Conservation (phyloP, 305 asterid species). For the Fraxinus nigra region DNA sequence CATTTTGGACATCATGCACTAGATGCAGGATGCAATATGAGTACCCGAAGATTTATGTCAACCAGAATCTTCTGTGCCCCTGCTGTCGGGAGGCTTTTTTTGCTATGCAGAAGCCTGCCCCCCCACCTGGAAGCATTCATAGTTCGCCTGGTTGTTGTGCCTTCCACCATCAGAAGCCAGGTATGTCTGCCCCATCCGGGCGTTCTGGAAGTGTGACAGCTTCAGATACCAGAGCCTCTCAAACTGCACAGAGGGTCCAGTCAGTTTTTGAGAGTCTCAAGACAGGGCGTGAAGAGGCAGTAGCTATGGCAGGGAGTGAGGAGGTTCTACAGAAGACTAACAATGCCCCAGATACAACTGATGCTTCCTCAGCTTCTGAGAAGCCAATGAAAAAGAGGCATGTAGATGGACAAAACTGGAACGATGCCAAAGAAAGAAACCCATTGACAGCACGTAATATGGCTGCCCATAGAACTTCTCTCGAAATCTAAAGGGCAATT, state of each 20-base stretch:
- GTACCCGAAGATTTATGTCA: constrained; percentile 33
- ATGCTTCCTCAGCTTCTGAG: constrained; percentile 29
- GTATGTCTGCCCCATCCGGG: constrained; percentile 19
- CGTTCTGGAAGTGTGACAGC: constrained; percentile 15
- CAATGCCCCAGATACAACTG: constrained; percentile 19
- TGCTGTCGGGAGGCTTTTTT: constrained; percentile 44
- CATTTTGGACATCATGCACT: constrained; percentile 64
- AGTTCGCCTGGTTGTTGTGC: constrained; percentile 12
- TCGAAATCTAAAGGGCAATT: constrained; percentile 19
- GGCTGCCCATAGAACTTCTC: constrained; percentile 26
- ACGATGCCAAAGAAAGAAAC: constrained; percentile 19
- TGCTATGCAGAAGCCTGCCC: constrained; percentile 44
- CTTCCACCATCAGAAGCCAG: constrained; percentile 24
- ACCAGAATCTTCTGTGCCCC: constrained; percentile 43
- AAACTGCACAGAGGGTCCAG: constrained; percentile 18
- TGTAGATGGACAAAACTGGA: constrained; percentile 17
- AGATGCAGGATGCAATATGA: constrained; percentile 40
- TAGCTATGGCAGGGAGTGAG: constrained; percentile 15
- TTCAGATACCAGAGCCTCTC: constrained; percentile 20
- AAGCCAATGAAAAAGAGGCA: constrained; percentile 40
- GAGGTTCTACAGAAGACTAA: constrained; percentile 17
- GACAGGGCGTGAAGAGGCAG: constrained; percentile 28
- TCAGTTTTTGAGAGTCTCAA: constrained; percentile 21
- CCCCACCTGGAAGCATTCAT: constrained; percentile 28
- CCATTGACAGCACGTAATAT: constrained; percentile 24